phyloP scores from a whole-genome alignment of 768 basidiomycete genomes.

The Hemileccinum impolitum region DNA sequence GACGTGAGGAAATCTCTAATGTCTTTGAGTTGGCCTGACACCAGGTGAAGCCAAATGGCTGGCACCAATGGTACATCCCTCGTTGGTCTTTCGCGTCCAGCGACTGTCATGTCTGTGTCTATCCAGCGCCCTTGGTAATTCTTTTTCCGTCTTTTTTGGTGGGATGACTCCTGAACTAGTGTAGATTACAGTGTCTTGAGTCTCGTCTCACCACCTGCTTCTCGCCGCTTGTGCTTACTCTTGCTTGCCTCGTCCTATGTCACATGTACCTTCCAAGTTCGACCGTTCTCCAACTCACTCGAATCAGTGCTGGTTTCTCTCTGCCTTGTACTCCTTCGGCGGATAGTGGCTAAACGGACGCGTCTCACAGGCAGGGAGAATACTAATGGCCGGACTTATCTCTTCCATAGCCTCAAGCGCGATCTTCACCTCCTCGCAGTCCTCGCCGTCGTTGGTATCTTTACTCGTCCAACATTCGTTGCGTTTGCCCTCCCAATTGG shows the following conservation, averaged over 20 bases:
- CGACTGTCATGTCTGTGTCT: slow-evolving; percentile 29
- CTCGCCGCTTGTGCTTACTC: slow-evolving; percentile 21
- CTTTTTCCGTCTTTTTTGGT: neutral
- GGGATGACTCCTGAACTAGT: slow-evolving; percentile 1
- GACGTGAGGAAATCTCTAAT: slow-evolving; percentile 20
- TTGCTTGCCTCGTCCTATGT: slow-evolving; percentile 37
- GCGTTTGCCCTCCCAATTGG: slow-evolving; percentile 33
- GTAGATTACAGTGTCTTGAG: slow-evolving; percentile 25
- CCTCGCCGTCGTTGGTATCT: slow-evolving; percentile 28
- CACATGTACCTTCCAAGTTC: slow-evolving; percentile 35
- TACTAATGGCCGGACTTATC: neutral
- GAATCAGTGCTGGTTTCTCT: slow-evolving; percentile 32
- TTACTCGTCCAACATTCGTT: slow-evolving; percentile 37
- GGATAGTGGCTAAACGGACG: slow-evolving; percentile 8
- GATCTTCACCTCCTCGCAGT: slow-evolving; percentile 26
- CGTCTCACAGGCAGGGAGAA: slow-evolving; percentile 1
- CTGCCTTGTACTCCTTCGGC: slow-evolving; percentile 26
- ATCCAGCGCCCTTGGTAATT: slow-evolving; percentile 34
- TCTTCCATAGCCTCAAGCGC: slow-evolving; percentile 1
- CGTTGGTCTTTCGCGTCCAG: slow-evolving; percentile 28
- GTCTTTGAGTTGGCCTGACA: slow-evolving; percentile 4
- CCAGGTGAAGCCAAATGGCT: slow-evolving; percentile 10
- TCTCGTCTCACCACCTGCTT: slow-evolving; percentile 19
- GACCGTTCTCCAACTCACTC: slow-evolving; percentile 39
- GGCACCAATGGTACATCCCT: slow-evolving; percentile 5